A percentile compares a stretch with the other conserved stretches of the same genome.
Conservation (phyloP, 371 early-diverging fungal species). For the Basidiobolus meristosporus region DNA sequence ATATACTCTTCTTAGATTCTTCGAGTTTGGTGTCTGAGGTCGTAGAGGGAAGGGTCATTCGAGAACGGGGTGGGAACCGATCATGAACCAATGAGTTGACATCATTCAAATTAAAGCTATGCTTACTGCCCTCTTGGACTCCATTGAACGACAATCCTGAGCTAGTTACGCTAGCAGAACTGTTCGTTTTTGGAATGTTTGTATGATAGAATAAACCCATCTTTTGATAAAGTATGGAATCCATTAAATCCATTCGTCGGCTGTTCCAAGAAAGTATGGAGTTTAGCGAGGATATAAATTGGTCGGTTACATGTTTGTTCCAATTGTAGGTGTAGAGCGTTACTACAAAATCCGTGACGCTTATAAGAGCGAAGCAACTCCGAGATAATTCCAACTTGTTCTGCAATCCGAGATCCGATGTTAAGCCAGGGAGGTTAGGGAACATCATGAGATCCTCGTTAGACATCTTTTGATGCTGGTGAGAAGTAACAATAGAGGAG, state of each 20-base stretch:
- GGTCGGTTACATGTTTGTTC: slow-evolving; percentile 24
- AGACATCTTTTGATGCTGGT: slow-evolving; percentile 9
- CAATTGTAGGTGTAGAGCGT: slow-evolving; percentile 50
- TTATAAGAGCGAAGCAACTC: slow-evolving; percentile 32
- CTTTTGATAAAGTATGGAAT: slow-evolving; percentile 42
- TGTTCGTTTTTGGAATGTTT: slow-evolving; percentile 1
- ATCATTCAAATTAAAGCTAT: background rate
- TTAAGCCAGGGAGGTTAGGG: slow-evolving; percentile 7
- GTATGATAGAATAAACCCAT: slow-evolving; percentile 37
- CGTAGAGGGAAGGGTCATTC: background rate
- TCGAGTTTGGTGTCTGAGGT: too few species aligned
- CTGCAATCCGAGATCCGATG: slow-evolving; percentile 5
- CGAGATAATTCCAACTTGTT: slow-evolving; percentile 12
- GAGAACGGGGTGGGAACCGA: slow-evolving; percentile 3
- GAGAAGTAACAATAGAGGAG: slow-evolving; percentile 10
- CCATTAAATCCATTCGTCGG: slow-evolving; percentile 21
- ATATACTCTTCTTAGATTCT: too few species aligned
- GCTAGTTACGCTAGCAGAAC: background rate
- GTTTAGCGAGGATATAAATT: slow-evolving; percentile 20
- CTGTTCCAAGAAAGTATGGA: slow-evolving; percentile 22
- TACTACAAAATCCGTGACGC: slow-evolving; percentile 22
- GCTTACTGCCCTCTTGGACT: background rate
- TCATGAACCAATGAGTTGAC: slow-evolving; percentile 4
- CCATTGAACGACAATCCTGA: background rate
- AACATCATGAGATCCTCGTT: slow-evolving; percentile 15